Conservation (phyloP, 768 basidiomycete genomes). For the Boletus pseudo-olivaceus region DNA sequence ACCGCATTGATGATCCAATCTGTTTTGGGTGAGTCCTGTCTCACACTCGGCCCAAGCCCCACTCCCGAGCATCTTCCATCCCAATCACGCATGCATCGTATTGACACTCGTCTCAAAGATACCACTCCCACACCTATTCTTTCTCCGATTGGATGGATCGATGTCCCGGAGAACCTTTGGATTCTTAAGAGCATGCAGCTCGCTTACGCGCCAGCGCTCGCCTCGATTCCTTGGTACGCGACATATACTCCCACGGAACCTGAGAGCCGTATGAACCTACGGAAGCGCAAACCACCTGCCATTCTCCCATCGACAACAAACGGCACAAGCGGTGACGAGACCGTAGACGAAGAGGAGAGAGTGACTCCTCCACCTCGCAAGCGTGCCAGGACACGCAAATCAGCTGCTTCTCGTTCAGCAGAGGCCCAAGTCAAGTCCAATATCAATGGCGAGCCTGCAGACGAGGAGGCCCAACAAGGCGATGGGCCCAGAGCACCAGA, state of each 20-base stretch:
- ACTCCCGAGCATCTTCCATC: neutral
- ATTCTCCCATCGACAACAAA: slow-evolving; percentile 17
- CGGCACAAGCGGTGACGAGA: slow-evolving; percentile 36
- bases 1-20: slow-evolving; percentile 54
- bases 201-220: slow-evolving; percentile 26
- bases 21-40: slow-evolving; percentile 46
- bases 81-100: neutral
- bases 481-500: neutral
- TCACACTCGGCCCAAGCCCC: neutral
- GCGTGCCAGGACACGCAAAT: slow-evolving; percentile 28
- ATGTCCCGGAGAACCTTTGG: slow-evolving; percentile 33
- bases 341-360: slow-evolving; percentile 29
- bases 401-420: slow-evolving; percentile 7
- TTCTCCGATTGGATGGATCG: slow-evolving; percentile 36
- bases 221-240: slow-evolving; percentile 27
- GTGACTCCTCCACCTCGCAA: slow-evolving; percentile 30
- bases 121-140: slow-evolving; percentile 31
- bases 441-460: slow-evolving; percentile 1
- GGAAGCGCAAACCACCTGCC: slow-evolving; percentile 29
- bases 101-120: slow-evolving; percentile 19
- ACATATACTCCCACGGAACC: slow-evolving; percentile 30
- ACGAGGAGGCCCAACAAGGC: slow-evolving; percentile 4
- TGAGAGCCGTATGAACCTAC: slow-evolving; percentile 32
- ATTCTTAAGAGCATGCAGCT: slow-evolving; percentile 31
- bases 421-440: slow-evolving; percentile 4